phyloP scores from a whole-genome alignment of 768 basidiomycete genomes.

The Tephrocybe rancida region DNA sequence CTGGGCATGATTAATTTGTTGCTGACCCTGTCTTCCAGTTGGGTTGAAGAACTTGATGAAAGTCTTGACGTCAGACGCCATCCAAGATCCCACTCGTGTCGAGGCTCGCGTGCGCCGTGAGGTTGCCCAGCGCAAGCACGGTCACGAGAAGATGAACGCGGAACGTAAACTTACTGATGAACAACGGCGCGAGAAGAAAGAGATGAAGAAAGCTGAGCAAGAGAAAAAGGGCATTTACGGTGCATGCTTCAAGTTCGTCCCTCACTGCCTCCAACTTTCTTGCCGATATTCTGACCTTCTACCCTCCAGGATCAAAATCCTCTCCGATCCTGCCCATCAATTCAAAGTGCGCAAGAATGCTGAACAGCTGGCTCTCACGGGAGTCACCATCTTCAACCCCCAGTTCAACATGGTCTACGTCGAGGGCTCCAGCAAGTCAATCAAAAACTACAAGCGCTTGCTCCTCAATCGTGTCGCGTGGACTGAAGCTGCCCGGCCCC shows the following conservation, averaged over 20 bases:
- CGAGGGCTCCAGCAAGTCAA: conserved; percentile 85
- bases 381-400: conserved; percentile 90
- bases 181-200: conserved; percentile 83
- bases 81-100: conserved; percentile 96
- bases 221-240: conserved; percentile 84
- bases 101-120: conserved; percentile 95
- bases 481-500: conserved; percentile 87
- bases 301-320: conserved; percentile 68
- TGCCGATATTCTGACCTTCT: neutral
- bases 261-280: neutral
- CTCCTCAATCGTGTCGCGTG: conserved; percentile 89
- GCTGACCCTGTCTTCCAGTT: conserved; percentile 47
- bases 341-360: conserved; percentile 98
- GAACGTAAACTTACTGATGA: conserved; percentile 93
- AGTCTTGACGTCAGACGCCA: conserved; percentile 93
- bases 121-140: conserved; percentile 86
- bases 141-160: conserved; percentile 92
- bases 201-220: conserved; percentile 83
- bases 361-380: conserved; percentile 85
- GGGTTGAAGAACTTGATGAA: conserved; percentile 96
- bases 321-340: conserved; percentile 90
- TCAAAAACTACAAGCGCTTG: conserved; percentile 85
- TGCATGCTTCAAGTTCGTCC: conserved; percentile 87
- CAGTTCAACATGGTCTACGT: conserved; percentile 90
- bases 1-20: neutral